Evolutionary conservation across 176 grass and related monocot species (phyloP).

Genomic region (Tuctoria greenei): DNA sequence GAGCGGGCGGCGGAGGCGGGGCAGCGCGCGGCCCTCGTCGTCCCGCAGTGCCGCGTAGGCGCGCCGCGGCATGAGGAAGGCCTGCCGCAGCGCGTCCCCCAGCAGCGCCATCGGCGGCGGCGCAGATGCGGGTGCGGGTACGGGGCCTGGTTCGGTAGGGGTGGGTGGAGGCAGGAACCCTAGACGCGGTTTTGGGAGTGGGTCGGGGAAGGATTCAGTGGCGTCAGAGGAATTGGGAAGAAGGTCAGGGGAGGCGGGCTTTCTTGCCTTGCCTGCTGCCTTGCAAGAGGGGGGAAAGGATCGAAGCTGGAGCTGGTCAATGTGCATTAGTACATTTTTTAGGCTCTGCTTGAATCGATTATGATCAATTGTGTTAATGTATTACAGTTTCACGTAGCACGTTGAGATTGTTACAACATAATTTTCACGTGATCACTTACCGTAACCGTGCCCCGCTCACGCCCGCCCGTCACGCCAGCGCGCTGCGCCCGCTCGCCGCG

Average conservation of each 20-base stretch:
- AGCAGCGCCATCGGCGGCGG: conserved; percentile 55
- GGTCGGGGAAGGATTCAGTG: conserved; percentile 15
- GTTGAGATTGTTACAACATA: too few species aligned
- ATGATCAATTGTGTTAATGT: too few species aligned
- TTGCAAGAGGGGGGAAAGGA: not conserved
- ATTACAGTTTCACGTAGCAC: not conserved
- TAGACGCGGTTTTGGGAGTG: conserved; percentile 31
- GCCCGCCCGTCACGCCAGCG: too few species aligned
- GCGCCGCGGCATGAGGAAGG: conserved; percentile 75
- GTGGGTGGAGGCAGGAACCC: conserved; percentile 37
- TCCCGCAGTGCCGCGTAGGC: conserved; percentile 61
- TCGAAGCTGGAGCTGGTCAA: not conserved
- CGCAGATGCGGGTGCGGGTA: not conserved
- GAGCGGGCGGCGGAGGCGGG: conserved; percentile 59
- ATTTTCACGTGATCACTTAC: too few species aligned
- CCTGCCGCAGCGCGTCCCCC: conserved; percentile 78
- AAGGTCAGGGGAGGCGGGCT: not conserved
- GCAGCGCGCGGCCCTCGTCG: conserved; percentile 58
- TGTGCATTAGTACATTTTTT: too few species aligned
- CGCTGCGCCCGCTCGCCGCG: too few species aligned
- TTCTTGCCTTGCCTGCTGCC: not conserved
- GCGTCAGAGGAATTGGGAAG: conserved; percentile 14
- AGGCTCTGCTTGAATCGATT: too few species aligned
- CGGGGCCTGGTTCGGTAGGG: not conserved
- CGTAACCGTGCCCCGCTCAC: too few species aligned